phyloP scores from a whole-genome alignment of 441 rosid genomes.

The Jatropha multifida region DNA sequence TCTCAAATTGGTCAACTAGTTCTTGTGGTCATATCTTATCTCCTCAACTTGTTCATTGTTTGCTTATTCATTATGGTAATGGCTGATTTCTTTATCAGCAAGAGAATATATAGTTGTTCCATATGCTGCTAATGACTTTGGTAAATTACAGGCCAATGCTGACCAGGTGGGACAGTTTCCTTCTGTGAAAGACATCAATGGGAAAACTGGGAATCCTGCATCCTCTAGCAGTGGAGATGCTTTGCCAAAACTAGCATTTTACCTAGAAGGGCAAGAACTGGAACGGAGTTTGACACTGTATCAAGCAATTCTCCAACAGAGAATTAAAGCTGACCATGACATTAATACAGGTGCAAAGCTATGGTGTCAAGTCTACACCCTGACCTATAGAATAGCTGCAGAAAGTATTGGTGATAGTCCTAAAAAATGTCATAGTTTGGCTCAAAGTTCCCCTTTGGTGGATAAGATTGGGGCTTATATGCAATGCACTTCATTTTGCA shows the following conservation, averaged over 20 bases:
- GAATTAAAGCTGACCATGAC: conserved; percentile 58
- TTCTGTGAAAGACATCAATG: conserved; percentile 28
- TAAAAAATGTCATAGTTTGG: conserved; percentile 28
- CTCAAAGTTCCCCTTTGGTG: conserved; percentile 25
- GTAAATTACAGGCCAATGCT: conserved; percentile 46
- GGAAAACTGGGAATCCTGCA: conserved; percentile 28
- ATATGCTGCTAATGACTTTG: conserved; percentile 21
- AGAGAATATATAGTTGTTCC: conserved; percentile 15
- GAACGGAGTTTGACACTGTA: conserved; percentile 60
- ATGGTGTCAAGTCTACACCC: conserved; percentile 62
- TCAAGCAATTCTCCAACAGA: conserved; percentile 83
- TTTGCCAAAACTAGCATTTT: conserved; percentile 55
- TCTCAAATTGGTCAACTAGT: conserved; percentile 12
- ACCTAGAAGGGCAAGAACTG: conserved; percentile 67
- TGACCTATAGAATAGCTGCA: conserved; percentile 58
- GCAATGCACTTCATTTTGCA: conserved; percentile 44
- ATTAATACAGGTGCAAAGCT: conserved; percentile 43
- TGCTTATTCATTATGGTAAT: conserved; percentile 5
- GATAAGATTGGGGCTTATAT: conserved; percentile 29
- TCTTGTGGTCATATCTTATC: conserved; percentile 11
- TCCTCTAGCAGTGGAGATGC: conserved; percentile 38
- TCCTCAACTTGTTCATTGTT: not conserved
- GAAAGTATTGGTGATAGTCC: conserved; percentile 33
- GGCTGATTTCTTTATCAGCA: conserved; percentile 15
- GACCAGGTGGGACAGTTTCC: conserved; percentile 34